Evolutionary conservation across 441 rosid species (phyloP).

Genomic region (Aleurites moluccanus): DNA sequence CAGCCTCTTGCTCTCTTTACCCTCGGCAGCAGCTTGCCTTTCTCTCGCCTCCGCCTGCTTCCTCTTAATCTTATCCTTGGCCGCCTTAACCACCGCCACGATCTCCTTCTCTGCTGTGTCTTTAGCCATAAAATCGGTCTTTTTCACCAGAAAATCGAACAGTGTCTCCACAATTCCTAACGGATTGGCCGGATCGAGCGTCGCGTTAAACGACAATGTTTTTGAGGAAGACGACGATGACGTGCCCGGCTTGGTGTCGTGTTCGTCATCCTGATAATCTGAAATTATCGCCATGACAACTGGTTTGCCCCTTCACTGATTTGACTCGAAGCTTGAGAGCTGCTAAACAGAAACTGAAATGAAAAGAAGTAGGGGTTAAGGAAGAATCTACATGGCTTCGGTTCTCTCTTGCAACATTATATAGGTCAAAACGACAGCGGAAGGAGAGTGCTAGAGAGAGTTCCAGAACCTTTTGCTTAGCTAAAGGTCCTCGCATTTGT

Average conservation of each 20-base stretch:
- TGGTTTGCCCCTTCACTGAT: not conserved
- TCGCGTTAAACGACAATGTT: constrained; percentile 40
- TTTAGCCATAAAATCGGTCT: constrained; percentile 57
- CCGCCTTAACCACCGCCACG: constrained; percentile 44
- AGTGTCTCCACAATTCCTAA: constrained; percentile 56
- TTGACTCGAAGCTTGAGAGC: constrained; percentile 3
- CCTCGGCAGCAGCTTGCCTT: constrained; percentile 27
- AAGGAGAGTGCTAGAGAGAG: not conserved
- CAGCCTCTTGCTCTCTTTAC: constrained; percentile 20
- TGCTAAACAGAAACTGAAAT: not conserved
- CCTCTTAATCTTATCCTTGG: constrained; percentile 52
- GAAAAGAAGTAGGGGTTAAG: not conserved
- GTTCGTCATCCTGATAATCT: constrained; percentile 58
- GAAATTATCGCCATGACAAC: constrained; percentile 76
- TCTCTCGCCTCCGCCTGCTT: constrained; percentile 28
- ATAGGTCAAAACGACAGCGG: not conserved
- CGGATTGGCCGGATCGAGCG: constrained; percentile 63
- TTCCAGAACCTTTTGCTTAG: constrained; percentile 20
- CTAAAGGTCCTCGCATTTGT: not conserved
- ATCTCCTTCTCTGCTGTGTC: constrained; percentile 63
- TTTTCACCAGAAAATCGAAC: constrained; percentile 60
- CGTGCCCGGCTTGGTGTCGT: constrained; percentile 31
- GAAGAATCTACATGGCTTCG: not conserved
- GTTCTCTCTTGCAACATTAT: not conserved
- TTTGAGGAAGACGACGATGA: constrained; percentile 34